Conservation (phyloP, 805 yeast species). For the Lipomyces orientalis region DNA sequence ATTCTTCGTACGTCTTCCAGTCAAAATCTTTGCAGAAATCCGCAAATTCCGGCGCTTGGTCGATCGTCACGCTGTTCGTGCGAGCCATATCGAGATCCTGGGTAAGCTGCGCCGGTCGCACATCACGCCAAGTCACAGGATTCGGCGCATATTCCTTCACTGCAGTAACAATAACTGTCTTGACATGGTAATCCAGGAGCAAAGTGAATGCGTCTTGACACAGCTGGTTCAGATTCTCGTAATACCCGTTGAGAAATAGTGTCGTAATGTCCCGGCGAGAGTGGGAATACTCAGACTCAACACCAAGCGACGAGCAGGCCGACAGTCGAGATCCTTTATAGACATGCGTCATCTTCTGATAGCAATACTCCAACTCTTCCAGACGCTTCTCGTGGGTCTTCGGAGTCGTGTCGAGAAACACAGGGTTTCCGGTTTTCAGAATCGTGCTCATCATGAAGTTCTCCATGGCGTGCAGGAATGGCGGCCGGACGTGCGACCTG, state of each 20-base stretch:
- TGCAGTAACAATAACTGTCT: not conserved
- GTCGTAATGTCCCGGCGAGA: not conserved
- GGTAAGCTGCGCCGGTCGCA: not conserved
- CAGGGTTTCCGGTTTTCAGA: not conserved
- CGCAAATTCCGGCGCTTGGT: not conserved
- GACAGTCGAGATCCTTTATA: not conserved
- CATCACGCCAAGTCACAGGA: not conserved
- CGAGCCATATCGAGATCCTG: not conserved
- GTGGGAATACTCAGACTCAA: not conserved
- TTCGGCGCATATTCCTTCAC: not conserved
- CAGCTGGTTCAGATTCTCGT: not conserved
- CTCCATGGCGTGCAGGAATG: not conserved
- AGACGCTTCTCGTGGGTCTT: not conserved
- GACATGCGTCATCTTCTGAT: not conserved
- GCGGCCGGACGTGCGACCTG: constrained; percentile 1
- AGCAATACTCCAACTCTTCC: not conserved
- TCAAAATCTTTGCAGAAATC: constrained; percentile 1
- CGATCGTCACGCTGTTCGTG: not conserved
- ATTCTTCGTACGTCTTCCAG: not conserved
- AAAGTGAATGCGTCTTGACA: not conserved
- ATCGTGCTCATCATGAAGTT: not conserved
- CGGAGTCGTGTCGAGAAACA: not conserved
- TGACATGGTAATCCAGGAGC: constrained; percentile 2
- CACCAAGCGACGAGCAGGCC: not conserved
- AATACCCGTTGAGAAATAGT: not conserved